These are phyloP conservation scores for Schwanniomyces sp. DNA, from an alignment of 805 yeast species.

Conservation along the genomic window DNA sequence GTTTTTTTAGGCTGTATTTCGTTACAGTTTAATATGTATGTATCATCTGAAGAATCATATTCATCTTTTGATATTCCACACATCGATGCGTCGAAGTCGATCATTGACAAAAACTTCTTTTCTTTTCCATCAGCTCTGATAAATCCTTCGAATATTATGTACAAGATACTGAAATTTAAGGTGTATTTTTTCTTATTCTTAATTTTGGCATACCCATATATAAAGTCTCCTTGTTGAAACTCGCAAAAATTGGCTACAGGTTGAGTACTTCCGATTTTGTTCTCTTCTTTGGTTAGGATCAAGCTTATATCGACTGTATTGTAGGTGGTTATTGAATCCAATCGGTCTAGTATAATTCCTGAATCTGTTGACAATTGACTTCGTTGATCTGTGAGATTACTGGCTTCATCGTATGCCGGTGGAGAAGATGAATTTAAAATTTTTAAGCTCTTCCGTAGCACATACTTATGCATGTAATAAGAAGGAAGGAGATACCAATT, in stretches of 20 bases:
- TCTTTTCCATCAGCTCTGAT: neutral
- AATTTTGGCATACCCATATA: constrained; percentile 2
- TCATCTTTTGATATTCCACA: neutral
- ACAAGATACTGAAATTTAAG: constrained; percentile 3
- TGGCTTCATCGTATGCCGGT: constrained; percentile 3
- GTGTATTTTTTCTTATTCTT: neutral
- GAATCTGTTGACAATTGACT: neutral
- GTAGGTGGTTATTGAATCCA: neutral
- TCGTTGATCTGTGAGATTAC: neutral
- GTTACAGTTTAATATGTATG: neutral
- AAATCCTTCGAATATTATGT: constrained; percentile 8
- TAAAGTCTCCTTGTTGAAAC: constrained; percentile 5
- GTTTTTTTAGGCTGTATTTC: neutral
- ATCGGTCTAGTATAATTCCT: neutral
- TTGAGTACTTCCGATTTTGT: neutral
- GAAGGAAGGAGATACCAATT: constrained; percentile 7
- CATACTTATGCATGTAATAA: constrained; percentile 8
- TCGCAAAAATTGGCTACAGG: neutral
- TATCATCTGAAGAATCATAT: neutral
- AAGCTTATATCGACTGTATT: neutral
- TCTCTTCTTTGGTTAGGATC: neutral
- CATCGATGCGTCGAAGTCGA: constrained; percentile 7
- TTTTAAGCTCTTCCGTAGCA: constrained; percentile 1
- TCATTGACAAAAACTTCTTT: constrained; percentile 6
- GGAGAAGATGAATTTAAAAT: constrained; percentile 2